Evolutionary conservation across 495 filamentous ascomycete species (phyloP), one percentile per base, ranked within the genome.

Genomic region (Podospora comata): DNA sequence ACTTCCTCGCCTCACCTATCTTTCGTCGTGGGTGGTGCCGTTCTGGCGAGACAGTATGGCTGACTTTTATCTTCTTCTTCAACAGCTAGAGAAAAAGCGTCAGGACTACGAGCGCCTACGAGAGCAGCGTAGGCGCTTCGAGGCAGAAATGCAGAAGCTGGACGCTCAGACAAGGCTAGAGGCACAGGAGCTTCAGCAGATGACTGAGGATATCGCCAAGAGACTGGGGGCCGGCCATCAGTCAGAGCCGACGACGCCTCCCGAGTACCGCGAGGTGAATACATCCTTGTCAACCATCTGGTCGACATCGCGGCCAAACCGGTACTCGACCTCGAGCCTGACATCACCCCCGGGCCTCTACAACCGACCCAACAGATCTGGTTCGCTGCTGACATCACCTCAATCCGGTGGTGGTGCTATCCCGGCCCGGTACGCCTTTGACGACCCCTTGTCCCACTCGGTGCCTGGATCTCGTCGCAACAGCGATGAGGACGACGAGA

Each of bases 181-280:
- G 72, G 92, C 92, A 75, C 85, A 87, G 62, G 92, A 97, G 73
- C 89, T 97, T 75, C 87, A 88, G 30, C 86, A 89, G 77, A 89
- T 97, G 77, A 89, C 90, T 67, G 88, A 91, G 71, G 90, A 93
- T 65, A 80, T 97, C 69, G 60, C 55, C 19, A 80, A 87, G 71
- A 69, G 76, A 48, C 73, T 74, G 23, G 55, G 55, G 44, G 79
- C 85, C 68, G 91, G 91, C 48, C 90, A 92, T 66, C 89, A 92
- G 77, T 94, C 93, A 64, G 94, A 98, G 79, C 94, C 94, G 9
- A 97, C 95, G 15, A 99, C 96, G 19, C 95, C 95, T n/a, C 95
- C 95, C 20, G 95, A 98, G 76, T 92, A 93, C 75, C 90, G 87
- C 69, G 92, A 97, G 70, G 79, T 82, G 19, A 78, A 73, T 64